These are phyloP conservation scores for Echites panduratus DNA, from an alignment of 257 asterid genomes.

Conservation along the genomic window DNA sequence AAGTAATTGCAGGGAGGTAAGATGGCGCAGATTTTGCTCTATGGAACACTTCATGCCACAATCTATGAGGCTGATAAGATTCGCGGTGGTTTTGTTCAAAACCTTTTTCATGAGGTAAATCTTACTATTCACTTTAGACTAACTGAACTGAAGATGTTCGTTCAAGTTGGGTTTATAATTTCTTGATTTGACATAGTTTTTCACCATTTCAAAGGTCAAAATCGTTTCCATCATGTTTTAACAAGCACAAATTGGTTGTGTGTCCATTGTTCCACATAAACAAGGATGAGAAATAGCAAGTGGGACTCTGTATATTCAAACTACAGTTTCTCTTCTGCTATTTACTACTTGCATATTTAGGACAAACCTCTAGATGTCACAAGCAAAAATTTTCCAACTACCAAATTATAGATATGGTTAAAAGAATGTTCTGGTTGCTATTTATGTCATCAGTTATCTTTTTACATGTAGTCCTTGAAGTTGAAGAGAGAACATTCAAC, in stretches of 20 bases:
- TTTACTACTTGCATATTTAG: background rate
- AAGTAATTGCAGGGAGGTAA: conserved; percentile 7
- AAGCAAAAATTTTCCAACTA: background rate
- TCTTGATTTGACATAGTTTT: background rate
- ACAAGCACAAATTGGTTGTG: background rate
- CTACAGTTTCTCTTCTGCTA: background rate
- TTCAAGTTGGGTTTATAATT: background rate
- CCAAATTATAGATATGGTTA: background rate
- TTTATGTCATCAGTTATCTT: background rate
- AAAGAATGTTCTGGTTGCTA: background rate
- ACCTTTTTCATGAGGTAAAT: conserved; percentile 26
- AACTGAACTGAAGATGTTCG: too few relatives aligned
- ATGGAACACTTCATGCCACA: conserved; percentile 34
- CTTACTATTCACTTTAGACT: background rate
- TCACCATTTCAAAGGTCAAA: background rate
- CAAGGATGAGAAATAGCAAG: background rate
- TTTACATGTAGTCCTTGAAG: background rate
- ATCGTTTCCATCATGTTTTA: background rate
- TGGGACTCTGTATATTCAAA: background rate
- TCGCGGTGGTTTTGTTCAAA: conserved; percentile 10
- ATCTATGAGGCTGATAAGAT: conserved; percentile 31
- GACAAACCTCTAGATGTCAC: background rate
- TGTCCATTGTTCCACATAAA: background rate
- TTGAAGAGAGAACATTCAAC: background rate
- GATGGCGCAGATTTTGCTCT: conserved; percentile 36